phyloP scores from a whole-genome alignment of 2,329 filamentous ascomycete species.

The Aureobasidium namibiae region DNA sequence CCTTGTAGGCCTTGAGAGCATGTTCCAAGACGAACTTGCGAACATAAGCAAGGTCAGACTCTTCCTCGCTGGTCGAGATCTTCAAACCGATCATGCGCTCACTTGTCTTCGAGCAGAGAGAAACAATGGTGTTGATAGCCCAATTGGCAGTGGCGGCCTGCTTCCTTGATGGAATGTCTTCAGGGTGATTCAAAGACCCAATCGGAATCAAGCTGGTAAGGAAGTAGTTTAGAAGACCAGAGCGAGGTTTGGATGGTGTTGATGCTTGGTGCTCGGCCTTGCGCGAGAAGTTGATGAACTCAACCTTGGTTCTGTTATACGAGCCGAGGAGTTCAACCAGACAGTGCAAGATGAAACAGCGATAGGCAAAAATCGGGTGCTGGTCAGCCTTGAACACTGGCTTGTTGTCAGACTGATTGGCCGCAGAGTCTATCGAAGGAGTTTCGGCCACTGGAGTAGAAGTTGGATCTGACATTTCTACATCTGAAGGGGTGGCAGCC shows the following conservation, averaged over 20 bases:
- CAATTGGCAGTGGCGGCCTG: slow-evolving; percentile 75
- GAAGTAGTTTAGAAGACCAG: slow-evolving; percentile 87
- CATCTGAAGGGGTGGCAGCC: slow-evolving; percentile 33
- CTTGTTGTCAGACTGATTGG: slow-evolving; percentile 61
- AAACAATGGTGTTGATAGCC: slow-evolving; percentile 78
- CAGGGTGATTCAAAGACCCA: slow-evolving; percentile 59
- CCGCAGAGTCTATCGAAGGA: slow-evolving; percentile 15
- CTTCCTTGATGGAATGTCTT: slow-evolving; percentile 74
- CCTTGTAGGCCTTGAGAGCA: slow-evolving; percentile 82
- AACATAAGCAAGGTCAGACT: slow-evolving; percentile 80
- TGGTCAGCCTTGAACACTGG: slow-evolving; percentile 80
- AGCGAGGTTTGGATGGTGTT: slow-evolving; percentile 89
- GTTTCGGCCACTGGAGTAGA: slow-evolving; percentile 20
- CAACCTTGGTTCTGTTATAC: slow-evolving; percentile 91
- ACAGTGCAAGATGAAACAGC: slow-evolving; percentile 89
- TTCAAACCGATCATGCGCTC: slow-evolving; percentile 58
- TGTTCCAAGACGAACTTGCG: slow-evolving; percentile 93
- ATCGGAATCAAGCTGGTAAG: slow-evolving; percentile 68
- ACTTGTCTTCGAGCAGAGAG: slow-evolving; percentile 77
- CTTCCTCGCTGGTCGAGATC: slow-evolving; percentile 50
- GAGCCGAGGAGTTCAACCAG: slow-evolving; percentile 82
- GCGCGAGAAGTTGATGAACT: slow-evolving; percentile 98
- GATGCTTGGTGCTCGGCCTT: slow-evolving; percentile 74
- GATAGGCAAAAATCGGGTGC: slow-evolving; percentile 92
- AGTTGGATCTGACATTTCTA: slow-evolving; percentile 39